A percentile compares a stretch with the other conserved stretches of the same genome.
Conservation (phyloP, 2,329 filamentous ascomycete genomes). For the Rutstroemia sp. region DNA sequence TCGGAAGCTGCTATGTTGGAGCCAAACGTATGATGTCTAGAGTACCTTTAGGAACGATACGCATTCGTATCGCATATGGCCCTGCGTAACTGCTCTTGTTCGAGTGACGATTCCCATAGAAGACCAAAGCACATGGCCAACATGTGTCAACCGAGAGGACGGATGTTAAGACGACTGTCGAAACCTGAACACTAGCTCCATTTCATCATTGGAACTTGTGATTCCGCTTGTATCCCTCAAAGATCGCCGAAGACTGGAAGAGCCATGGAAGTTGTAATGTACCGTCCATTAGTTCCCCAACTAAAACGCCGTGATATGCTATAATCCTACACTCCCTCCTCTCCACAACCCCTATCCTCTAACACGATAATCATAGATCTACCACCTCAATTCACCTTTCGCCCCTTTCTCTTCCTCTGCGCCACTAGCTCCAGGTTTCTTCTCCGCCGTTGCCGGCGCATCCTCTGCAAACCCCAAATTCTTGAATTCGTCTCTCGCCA, state of each 20-base stretch:
- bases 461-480: constrained; percentile 69
- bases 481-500: constrained; percentile 92
- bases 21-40: no score
- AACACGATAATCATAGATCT: not conserved
- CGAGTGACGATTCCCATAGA: no score
- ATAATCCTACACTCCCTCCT: not conserved
- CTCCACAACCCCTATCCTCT: not conserved
- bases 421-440: constrained; percentile 10
- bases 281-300: not conserved
- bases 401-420: constrained; percentile 17
- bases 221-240: no score
- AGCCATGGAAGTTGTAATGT: not conserved
- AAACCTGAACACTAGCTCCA: no score
- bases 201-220: no score
- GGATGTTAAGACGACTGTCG: no score
- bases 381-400: constrained; percentile 26
- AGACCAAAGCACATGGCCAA: no score
- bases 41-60: no score
- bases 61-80: no score
- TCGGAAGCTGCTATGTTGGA: no score
- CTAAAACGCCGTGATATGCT: not conserved
- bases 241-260: not conserved
- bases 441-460: constrained; percentile 11
- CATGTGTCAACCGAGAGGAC: no score
- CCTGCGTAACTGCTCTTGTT: no score